phyloP scores from a whole-genome alignment of 352 stramenopile species.

The Globisporangium mamillatum region DNA sequence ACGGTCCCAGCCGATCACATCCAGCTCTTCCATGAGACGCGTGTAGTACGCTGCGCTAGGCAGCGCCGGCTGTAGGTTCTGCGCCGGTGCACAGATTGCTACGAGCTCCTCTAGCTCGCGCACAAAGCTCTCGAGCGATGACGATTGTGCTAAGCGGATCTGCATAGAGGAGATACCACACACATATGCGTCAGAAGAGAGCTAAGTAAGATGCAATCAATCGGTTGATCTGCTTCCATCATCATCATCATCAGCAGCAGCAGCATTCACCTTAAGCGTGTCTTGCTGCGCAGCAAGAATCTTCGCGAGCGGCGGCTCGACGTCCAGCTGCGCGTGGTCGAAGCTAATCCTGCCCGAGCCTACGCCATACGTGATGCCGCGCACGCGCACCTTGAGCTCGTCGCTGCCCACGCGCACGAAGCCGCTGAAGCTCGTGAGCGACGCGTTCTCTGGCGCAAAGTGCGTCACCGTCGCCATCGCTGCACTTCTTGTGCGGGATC shows the following conservation, averaged over 20 bases:
- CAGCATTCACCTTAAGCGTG: conserved; percentile 40
- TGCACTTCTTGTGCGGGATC: background rate
- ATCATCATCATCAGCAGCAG: background rate
- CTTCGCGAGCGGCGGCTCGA: conserved; percentile 46
- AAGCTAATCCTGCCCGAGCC: conserved; percentile 29
- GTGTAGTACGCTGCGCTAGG: conserved; percentile 58
- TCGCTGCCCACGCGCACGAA: conserved; percentile 49
- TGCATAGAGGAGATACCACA: conserved; percentile 4
- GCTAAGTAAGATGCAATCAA: background rate
- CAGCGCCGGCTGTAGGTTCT: conserved; percentile 19
- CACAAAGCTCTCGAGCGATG: conserved; percentile 50
- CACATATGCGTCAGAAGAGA: background rate
- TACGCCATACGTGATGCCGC: conserved; percentile 26
- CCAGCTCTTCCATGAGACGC: conserved; percentile 56
- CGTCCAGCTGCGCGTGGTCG: conserved; percentile 42
- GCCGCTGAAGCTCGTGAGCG: conserved; percentile 38
- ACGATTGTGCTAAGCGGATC: conserved; percentile 49
- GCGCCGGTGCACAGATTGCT: conserved; percentile 30
- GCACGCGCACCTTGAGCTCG: conserved; percentile 54
- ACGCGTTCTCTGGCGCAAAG: conserved; percentile 46
- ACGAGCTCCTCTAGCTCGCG: conserved; percentile 62
- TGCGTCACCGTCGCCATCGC: background rate
- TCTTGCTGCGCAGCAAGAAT: conserved; percentile 38
- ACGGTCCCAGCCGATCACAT: conserved; percentile 56
- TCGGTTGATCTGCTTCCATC: background rate